Evolutionary conservation across 805 yeast species (phyloP), one percentile per base, ranked within the genome.

Genomic region (Clavispora carvajalis): DNA sequence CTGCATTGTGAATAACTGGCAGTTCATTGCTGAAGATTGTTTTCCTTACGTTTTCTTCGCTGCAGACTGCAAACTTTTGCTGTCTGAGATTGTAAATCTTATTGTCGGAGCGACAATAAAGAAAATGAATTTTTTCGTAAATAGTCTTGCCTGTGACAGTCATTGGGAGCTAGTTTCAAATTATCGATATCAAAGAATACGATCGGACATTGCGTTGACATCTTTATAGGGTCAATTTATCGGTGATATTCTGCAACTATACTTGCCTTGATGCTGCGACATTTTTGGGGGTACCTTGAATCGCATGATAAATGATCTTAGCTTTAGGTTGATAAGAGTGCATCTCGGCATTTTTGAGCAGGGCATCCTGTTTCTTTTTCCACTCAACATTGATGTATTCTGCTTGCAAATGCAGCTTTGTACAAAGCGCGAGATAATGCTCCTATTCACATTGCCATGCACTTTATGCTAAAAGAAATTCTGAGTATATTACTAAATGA

Each of bases 81-180:
- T 22, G 17, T 10, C 53, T 37, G 23, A 45, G 37, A 22, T 48
- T 52, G 18, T 53, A 28, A 24, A 60, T 40, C 3, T 36, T 36
- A 10, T 37, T 25, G 8, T 40, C 41, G 37, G 56, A 46, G 25
- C 63, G 54, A 31, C 55, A 46, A 48, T 62, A 63, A 39, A 63
- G 52, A 41, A 49, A 48, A 21, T 52, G 55, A 12, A 62, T 48
- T 33, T 52, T 48, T 40, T 62, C 67, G 37, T 48, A 63, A 7
- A 56, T 46, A 37, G 63, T 60, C 37, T 48, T 49, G 21, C 36
- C 42, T 34, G 38, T 43, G 15, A 49, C 46, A 34, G 53, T 47
- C 53, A 49, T 49, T n/a, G 28, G 39, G 15, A 16, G 16, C 5
- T 13, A 13, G n/a, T 16, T 12, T 28, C 12, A 12, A n/a, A 5